A percentile compares a stretch with the other conserved stretches of the same genome.
Conservation (phyloP, 208 protist genomes). For the Blastocrithidia nonstop region DNA sequence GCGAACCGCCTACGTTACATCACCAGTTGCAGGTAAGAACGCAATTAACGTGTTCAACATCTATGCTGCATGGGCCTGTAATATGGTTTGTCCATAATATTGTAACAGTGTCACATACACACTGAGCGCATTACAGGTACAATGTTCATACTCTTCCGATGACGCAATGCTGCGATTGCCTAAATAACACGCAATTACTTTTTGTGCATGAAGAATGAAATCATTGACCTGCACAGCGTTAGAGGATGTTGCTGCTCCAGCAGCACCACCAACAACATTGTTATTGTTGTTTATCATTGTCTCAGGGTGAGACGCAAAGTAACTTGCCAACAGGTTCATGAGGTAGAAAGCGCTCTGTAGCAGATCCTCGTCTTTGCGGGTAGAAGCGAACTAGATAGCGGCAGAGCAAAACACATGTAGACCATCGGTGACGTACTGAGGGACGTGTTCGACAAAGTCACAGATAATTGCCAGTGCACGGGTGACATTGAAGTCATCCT, state of each 20-base stretch:
- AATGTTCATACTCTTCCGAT: slow-evolving; percentile 18
- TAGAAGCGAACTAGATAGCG: slow-evolving; percentile 23
- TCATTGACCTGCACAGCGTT: slow-evolving; percentile 11
- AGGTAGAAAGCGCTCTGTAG: slow-evolving; percentile 65
- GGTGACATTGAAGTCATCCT: slow-evolving; percentile 51
- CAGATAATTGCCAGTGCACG: slow-evolving; percentile 42
- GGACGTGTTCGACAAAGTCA: slow-evolving; percentile 58
- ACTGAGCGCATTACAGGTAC: slow-evolving; percentile 62
- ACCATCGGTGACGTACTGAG: slow-evolving; percentile 22
- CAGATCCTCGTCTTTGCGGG: slow-evolving; percentile 23
- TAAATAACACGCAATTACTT: slow-evolving; percentile 22
- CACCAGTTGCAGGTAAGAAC: slow-evolving; percentile 41
- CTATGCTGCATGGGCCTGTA: slow-evolving; percentile 5
- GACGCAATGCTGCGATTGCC: slow-evolving; percentile 10
- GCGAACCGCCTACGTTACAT: slow-evolving; percentile 48
- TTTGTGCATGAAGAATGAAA: slow-evolving; percentile 28
- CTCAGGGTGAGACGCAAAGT: slow-evolving; percentile 23
- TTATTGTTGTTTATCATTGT: too few species aligned
- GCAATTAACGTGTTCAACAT: slow-evolving; percentile 27
- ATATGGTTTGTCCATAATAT: slow-evolving; percentile 15
- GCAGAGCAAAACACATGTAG: slow-evolving; percentile 31
- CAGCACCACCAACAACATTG: not conserved
- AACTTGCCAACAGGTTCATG: slow-evolving; percentile 52
- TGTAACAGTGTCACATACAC: slow-evolving; percentile 38
- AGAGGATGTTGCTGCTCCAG: not conserved